A percentile compares a stretch with the other conserved stretches of the same genome.
phyloP scores from a whole-genome alignment of 257 asterid genomes.

The Apocynum venetum region DNA sequence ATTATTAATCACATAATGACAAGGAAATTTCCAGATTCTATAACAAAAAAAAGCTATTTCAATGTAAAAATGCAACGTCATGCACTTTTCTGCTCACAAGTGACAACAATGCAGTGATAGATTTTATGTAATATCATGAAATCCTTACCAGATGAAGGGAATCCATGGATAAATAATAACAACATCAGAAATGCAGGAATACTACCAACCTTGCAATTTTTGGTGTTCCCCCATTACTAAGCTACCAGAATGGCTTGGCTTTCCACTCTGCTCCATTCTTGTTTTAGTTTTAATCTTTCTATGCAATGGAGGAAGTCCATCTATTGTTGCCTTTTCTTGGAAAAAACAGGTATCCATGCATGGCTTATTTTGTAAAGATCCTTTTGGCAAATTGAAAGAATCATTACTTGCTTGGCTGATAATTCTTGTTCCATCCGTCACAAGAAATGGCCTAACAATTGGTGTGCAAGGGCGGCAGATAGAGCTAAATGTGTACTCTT shows the following conservation, averaged over 20 bases:
- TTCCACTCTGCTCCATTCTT: conserved; percentile 23
- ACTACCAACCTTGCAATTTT: conserved; percentile 38
- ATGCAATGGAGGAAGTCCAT: conserved; percentile 49
- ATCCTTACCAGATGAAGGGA: background rate
- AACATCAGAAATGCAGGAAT: background rate
- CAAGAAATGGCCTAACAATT: conserved; percentile 45
- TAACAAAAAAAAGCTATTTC: background rate
- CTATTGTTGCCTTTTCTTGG: conserved; percentile 14
- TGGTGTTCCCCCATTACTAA: conserved; percentile 23
- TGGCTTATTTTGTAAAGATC: conserved; percentile 20
- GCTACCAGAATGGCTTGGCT: conserved; percentile 17
- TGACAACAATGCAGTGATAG: too few species aligned
- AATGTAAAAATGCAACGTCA: background rate
- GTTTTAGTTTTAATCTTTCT: conserved; percentile 29
- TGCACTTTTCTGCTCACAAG: background rate
- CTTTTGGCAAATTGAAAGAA: conserved; percentile 24
- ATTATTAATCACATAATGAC: background rate
- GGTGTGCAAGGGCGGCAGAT: conserved; percentile 31
- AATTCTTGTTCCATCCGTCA: conserved; percentile 54
- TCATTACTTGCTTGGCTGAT: conserved; percentile 34
- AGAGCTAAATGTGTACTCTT: conserved; percentile 36
- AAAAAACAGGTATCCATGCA: conserved; percentile 16
- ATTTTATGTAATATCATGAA: background rate
- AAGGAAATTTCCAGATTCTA: background rate
- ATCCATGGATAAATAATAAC: background rate